A percentile compares a stretch with the other conserved stretches of the same genome.
phyloP scores from a whole-genome alignment of 2,329 filamentous ascomycete genomes.

The Trematosphaeria pertusa region DNA sequence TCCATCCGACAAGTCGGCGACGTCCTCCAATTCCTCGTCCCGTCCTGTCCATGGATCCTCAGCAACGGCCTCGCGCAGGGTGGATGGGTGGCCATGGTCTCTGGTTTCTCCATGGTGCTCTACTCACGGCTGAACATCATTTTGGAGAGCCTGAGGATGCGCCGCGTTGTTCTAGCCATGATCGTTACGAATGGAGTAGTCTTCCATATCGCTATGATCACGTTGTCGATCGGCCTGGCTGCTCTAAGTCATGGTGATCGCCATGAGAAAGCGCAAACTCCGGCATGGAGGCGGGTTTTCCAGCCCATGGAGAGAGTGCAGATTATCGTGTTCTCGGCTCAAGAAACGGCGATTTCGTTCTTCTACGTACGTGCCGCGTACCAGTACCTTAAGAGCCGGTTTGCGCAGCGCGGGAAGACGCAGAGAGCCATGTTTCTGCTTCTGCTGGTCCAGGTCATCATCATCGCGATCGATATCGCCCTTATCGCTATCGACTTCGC shows the following conservation, averaged over 20 bases:
- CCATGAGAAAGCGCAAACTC: not conserved
- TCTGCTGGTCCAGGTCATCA: slow-evolving; percentile 15
- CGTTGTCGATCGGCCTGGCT: slow-evolving; percentile 27
- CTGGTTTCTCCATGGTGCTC: slow-evolving; percentile 64
- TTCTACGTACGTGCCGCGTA: slow-evolving; percentile 57
- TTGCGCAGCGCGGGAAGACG: slow-evolving; percentile 4
- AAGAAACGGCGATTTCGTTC: slow-evolving; percentile 39
- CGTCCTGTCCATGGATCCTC: slow-evolving; percentile 7
- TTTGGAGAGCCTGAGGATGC: slow-evolving; percentile 53
- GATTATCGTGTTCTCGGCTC: slow-evolving; percentile 44
- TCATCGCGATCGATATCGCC: slow-evolving; percentile 15
- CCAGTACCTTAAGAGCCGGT: slow-evolving; percentile 49
- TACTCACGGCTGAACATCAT: slow-evolving; percentile 67
- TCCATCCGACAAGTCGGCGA: slow-evolving; percentile 48
- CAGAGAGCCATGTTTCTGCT: slow-evolving; percentile 13
- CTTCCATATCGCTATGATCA: slow-evolving; percentile 59
- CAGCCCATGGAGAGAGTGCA: slow-evolving; percentile 34
- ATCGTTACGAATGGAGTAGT: slow-evolving; percentile 61
- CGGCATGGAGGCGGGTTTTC: slow-evolving; percentile 5
- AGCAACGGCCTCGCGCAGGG: slow-evolving; percentile 45
- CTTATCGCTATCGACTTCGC: slow-evolving; percentile 14
- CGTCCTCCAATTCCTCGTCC: slow-evolving; percentile 49
- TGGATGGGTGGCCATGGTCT: slow-evolving; percentile 65
- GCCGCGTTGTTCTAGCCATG: slow-evolving; percentile 59
- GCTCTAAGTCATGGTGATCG: not conserved